A percentile compares a stretch with the other conserved stretches of the same genome.
Evolutionary conservation across 257 asterid species (phyloP).

Genomic region (Nicotiana otophora): DNA sequence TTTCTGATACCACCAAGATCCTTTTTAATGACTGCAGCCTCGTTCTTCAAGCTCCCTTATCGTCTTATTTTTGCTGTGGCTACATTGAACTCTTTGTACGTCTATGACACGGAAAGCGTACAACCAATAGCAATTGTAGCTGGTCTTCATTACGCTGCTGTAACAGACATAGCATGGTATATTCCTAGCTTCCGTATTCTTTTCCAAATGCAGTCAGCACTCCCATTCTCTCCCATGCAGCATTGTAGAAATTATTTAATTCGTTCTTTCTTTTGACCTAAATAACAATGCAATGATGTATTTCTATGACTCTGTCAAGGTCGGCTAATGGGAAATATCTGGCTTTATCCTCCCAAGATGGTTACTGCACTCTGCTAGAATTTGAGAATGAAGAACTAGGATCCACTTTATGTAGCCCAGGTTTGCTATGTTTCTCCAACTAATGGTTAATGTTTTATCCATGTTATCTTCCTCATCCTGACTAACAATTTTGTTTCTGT

Average conservation of each 20-base stretch:
- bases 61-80: conserved; percentile 94
- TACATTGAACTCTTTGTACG: conserved; percentile 78
- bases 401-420: conserved; percentile 41
- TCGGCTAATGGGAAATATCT: conserved; percentile 69
- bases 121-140: conserved; percentile 81
- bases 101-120: conserved; percentile 84
- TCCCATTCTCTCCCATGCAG: not conserved
- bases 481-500: not conserved
- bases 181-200: not conserved
- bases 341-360: conserved; percentile 89
- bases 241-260: not conserved
- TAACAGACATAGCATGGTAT: conserved; percentile 97
- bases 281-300: not conserved
- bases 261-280: not conserved
- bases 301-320: conserved; percentile 32
- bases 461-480: not conserved
- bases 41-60: conserved; percentile 76
- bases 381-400: conserved; percentile 85
- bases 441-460: not conserved
- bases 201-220: not conserved
- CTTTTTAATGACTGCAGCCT: conserved; percentile 38
- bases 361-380: conserved; percentile 94
- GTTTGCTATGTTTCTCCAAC: conserved; percentile 22
- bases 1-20: conserved; percentile 8
- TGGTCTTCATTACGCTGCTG: conserved; percentile 92